phyloP scores from a whole-genome alignment of 176 grass and related monocot species.

The Lolium rigidum region DNA sequence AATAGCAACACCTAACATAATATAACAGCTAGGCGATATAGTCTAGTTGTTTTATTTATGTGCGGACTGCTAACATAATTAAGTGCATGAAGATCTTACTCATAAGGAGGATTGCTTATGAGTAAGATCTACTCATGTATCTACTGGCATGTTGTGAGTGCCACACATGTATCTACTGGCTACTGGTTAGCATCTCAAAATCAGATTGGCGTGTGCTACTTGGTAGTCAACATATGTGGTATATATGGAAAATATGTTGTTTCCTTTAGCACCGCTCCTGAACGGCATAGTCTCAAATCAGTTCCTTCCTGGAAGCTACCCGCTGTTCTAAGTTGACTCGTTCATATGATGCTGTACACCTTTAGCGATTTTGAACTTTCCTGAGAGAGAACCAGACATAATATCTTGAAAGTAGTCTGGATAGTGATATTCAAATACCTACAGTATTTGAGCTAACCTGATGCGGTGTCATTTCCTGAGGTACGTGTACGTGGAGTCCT shows the following conservation, averaged over 20 bases:
- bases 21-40: background rate
- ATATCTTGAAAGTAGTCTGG: background rate
- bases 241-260: background rate
- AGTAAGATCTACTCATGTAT: too few relatives aligned
- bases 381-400: conserved; percentile 5
- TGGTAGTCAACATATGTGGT: background rate
- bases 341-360: background rate
- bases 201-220: background rate
- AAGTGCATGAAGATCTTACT: background rate
- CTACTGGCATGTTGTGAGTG: background rate
- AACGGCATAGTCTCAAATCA: background rate
- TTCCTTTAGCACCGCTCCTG: background rate
- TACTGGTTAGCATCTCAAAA: conserved; percentile 20
- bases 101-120: conserved; percentile 15
- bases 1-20: conserved; percentile 35
- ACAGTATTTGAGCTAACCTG: background rate
- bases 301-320: background rate
- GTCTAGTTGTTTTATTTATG: background rate
- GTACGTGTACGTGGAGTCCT: background rate
- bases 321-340: background rate
- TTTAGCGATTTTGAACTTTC: conserved; percentile 5
- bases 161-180: background rate
- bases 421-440: conserved; percentile 28
- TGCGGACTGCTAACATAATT: conserved; percentile 17
- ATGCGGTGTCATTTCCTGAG: background rate